Evolutionary conservation across 176 grass and related monocot genomes (phyloP).

Genomic region (Poa pratensis): DNA sequence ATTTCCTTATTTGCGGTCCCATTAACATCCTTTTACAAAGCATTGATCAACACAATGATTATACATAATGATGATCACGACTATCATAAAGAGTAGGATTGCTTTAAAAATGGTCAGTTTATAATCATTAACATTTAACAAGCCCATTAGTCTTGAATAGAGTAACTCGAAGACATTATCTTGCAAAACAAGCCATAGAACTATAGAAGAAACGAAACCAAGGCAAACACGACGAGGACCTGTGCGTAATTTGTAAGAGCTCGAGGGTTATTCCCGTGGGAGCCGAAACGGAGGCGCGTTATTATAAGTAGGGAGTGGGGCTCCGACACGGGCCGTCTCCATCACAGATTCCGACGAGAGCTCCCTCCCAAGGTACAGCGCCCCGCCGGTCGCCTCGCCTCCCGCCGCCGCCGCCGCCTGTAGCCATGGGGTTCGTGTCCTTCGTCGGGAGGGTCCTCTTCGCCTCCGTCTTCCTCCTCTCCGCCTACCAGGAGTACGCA

Average conservation of each 20-base stretch:
- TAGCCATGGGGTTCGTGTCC: conserved; percentile 77
- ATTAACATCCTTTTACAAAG: too few relatives aligned
- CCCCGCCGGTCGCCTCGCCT: background rate
- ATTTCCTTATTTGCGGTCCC: too few relatives aligned
- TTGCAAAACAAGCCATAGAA: too few relatives aligned
- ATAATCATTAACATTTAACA: too few relatives aligned
- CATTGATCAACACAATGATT: too few relatives aligned
- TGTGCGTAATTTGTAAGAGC: background rate
- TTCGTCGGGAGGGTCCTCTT: conserved; percentile 87
- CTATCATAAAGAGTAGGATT: too few relatives aligned
- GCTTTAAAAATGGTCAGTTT: too few relatives aligned
- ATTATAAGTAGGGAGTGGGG: conserved; percentile 54
- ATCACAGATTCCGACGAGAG: conserved; percentile 47
- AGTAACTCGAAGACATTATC: too few relatives aligned
- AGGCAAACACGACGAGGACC: background rate
- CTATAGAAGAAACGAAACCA: too few relatives aligned
- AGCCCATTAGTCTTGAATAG: too few relatives aligned
- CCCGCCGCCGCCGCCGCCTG: background rate
- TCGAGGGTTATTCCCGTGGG: too few relatives aligned
- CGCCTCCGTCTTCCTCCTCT: conserved; percentile 80
- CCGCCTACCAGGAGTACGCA: conserved; percentile 89
- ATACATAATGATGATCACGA: too few relatives aligned
- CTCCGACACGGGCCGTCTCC: conserved; percentile 35
- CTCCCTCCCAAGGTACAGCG: conserved; percentile 10
- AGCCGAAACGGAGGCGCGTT: background rate